Conservation (phyloP, 2,329 filamentous ascomycete genomes). For the Zymoseptoria tritici region DNA sequence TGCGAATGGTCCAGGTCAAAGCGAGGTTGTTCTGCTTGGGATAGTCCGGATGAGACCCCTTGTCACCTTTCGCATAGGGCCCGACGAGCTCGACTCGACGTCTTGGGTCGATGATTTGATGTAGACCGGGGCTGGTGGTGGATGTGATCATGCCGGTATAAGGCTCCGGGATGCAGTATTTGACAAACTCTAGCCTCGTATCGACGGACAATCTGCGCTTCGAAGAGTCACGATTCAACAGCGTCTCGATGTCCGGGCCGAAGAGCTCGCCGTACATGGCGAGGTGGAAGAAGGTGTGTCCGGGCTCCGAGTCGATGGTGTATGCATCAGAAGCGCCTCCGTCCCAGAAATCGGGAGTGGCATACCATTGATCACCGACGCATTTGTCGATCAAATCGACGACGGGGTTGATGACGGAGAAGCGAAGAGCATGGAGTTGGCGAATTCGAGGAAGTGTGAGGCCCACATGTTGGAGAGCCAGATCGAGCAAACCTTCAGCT, state of each 20-base stretch:
- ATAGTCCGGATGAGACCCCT: background rate
- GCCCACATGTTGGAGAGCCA: conserved; percentile 24
- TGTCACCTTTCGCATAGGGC: conserved; percentile 10
- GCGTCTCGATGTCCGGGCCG: conserved; percentile 18
- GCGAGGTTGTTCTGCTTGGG: conserved; percentile 8
- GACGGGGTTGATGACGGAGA: conserved; percentile 29
- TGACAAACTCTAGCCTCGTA: conserved; percentile 27
- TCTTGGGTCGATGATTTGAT: conserved; percentile 9
- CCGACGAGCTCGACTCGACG: conserved; percentile 13
- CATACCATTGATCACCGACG: conserved; percentile 27
- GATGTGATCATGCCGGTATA: background rate
- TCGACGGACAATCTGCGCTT: conserved; percentile 11
- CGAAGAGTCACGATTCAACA: conserved; percentile 10
- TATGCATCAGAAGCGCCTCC: conserved; percentile 27
- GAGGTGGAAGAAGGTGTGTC: conserved; percentile 25
- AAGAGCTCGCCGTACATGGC: conserved; percentile 31
- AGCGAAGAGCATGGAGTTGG: conserved; percentile 22
- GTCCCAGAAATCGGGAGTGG: conserved; percentile 24
- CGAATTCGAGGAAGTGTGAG: conserved; percentile 31
- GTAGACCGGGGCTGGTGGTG: background rate
- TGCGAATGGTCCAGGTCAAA: conserved; percentile 18
- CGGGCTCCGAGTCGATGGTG: conserved; percentile 22
- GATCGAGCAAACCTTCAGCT: conserved; percentile 27
- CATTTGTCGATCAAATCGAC: conserved; percentile 29
- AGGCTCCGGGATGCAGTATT: conserved; percentile 26